Base-by-base conservation (phyloP, 441 rosid genomes). In the Pelargonium australe region DNA sequence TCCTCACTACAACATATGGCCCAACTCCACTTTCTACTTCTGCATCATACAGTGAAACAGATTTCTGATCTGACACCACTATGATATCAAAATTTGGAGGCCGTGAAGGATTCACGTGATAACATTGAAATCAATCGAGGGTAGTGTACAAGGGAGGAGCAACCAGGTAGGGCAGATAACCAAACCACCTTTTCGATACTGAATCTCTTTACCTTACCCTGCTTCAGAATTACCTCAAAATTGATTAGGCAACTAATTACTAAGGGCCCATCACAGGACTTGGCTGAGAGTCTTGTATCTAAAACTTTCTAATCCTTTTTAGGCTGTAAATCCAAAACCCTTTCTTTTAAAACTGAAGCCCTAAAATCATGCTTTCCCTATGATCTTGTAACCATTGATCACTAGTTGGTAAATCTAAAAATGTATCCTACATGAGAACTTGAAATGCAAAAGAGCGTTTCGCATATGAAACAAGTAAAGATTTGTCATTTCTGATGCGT, bases 281-380 rank as follows among this genome's bases (percentile, higher is more conserved):
- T 53, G 58, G 58, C 58, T 12, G 19, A 53, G 19, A n/a, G 19
- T 14, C 58, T 53, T 19, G 16, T 3, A 53, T 53, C 19, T 14
- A 20, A 53, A n/a, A 53, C 58, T 53, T 53, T 53, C 17, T 53
- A 53, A 19, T 12, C 58, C 19, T 53, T 53, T 12, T 53, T 53
- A 53, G 58, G 58, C 58, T 53, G 58, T 14, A 53, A 53, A 16
- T 53, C 58, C 58, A 4, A n/a, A 49, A 49, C n/a, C 14, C 57
- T 49, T 49, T 13, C 57, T 11, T 49, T 14, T 49, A 49, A 5
- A 49, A 53, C 58, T 14, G 19, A 53, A 53, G 19, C 58, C 58
- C 5, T 14, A 53, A 16, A 14, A 53, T 53, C 19, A 53, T 28
- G 31, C 3, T 28, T 28, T 28, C 31, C 31, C 3, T 28, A 2